phyloP scores from a whole-genome alignment of 2,329 filamentous ascomycete species.

The Cladosporium sphaerospermum region DNA sequence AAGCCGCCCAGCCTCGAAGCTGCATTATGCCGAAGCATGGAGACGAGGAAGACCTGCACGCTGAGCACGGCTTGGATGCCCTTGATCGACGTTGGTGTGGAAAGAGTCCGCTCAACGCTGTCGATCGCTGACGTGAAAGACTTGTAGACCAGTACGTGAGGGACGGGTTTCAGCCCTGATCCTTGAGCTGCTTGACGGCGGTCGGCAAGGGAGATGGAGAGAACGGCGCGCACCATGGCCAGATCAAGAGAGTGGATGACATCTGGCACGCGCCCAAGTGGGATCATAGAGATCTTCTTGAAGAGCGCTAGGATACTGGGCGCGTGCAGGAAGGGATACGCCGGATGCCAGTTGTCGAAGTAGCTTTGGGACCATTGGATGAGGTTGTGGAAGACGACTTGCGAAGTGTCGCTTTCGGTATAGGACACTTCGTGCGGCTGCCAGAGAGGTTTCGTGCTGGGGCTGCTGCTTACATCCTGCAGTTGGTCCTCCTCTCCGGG shows the following conservation, averaged over 20 bases:
- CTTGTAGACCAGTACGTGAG: constrained; percentile 41
- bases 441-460: constrained; percentile 22
- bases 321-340: constrained; percentile 52
- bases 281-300: constrained; percentile 37
- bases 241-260: constrained; percentile 32
- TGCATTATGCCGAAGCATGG: constrained; percentile 51
- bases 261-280: constrained; percentile 13
- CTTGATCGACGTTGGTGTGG: constrained; percentile 42
- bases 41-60: constrained; percentile 51
- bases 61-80: constrained; percentile 47
- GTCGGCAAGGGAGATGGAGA: constrained; percentile 51
- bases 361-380: constrained; percentile 48
- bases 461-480: constrained; percentile 21
- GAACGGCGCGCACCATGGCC: constrained; percentile 43
- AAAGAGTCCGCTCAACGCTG: constrained; percentile 43
- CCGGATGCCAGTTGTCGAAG: constrained; percentile 53
- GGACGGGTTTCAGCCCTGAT: constrained; percentile 29
- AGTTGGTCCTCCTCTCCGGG: constrained; percentile 54
- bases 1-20: constrained; percentile 52
- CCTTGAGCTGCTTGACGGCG: constrained; percentile 36
- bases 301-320: constrained; percentile 45
- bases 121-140: constrained; percentile 47
- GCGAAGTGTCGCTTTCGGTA: constrained; percentile 3
- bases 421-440: constrained; percentile 29
- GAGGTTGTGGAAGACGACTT: constrained; percentile 43